Base-by-base conservation (phyloP, 345 rosid genomes). In the Murraya paniculata region DNA sequence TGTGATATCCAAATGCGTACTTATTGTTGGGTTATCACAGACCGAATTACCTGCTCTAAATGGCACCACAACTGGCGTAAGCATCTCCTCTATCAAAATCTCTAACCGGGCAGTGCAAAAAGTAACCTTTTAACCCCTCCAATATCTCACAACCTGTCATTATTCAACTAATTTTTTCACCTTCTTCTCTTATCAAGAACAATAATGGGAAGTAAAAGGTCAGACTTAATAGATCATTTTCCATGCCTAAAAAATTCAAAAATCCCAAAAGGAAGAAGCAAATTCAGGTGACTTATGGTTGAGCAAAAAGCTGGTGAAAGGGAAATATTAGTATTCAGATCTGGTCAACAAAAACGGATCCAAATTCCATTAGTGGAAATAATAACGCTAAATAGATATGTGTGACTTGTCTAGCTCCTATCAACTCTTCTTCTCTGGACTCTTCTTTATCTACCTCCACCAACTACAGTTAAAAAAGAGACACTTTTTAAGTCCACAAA, bases 31-130 rank as follows among this genome's bases (percentile, higher is more conserved):
- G 82, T 78, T 89, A 81, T 83, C 88, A 80, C 85, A 85, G 81
- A 68, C 75, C 71, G 86, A 83, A 77, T 86, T 85, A 81, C 91
- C 89, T 76, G 84, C 85, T 79, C 87, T 84, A 89, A 85, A 83
- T 76, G 88, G 91, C 87, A 88, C 81, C 33, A 71, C 76, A 72
- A 84, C 88, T 78, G 84, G 78, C 79, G 70, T 50, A 83, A 81
- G 82, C 90, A 91, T 91, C 86, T 83, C 91, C 89, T 87, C 89
- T 92, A 84, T 91, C 84, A 80, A 87, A 88, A 87, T 86, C 90
- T 82, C 78, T 86, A 71, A 78, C 86, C 67, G 18, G 79, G 73
- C 74, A 79, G 88, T 64, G 78, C 78, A 81, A 79, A 86, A 85
- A 84, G 86, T 85, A 64, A 76, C 83, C 86, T 83, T 72, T 81